Base-by-base conservation (phyloP, 2,329 filamentous ascomycete genomes). In the Penicillium sp. region DNA sequence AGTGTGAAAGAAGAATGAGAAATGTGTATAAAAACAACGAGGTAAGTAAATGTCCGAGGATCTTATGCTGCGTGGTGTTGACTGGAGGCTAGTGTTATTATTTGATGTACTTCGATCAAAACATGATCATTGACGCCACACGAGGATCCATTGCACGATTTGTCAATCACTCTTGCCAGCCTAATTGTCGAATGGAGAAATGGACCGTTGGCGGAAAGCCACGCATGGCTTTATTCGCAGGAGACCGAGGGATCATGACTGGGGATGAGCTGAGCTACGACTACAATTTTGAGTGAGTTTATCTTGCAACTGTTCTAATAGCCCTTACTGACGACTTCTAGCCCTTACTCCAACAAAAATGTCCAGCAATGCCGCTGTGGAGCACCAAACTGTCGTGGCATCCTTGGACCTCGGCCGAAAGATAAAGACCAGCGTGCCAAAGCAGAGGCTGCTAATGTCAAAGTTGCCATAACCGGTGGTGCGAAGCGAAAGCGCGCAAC, bases 121-220 rank as follows among this genome's bases (percentile, higher is more conserved):
- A 96, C 75, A 95, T 98, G 87, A 96, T 98, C 68, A 96, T 99
- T 63, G 95, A 99, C 78, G 95, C 93, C 33, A 97, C 93, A 27
- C 92, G 91, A 55, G 95, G 95, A 68, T 96, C 91, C 64, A 96
- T 98, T 75, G 93, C 95, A 69, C 90, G 95, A 55, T 99, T 99
- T 74, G 93, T 99, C 73, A 99, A 99, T 72, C 95, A 99, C 75
- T 96, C 92, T 19, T 99, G 95, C 77, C 89, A 91, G 56, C 95
- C 95, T 3, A 99, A 99, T 72, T 98, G 93, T 77, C 87, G 90
- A 61, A 98, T 99, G 93, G 92, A 96, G 69, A 98, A 97, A 75
- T 96, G 92, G 92, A 93, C 93, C 60, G 95, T 99, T 54, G 88
- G 88, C 49, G 93, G 93, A 27, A 92, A 96, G 73, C 93, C 93